Percentiles rank a stretch among this genome's conserved stretches.
These are phyloP conservation scores for Aspergillus brasiliensis DNA, from an alignment of 2,329 filamentous ascomycete genomes.

Conservation along the genomic window DNA sequence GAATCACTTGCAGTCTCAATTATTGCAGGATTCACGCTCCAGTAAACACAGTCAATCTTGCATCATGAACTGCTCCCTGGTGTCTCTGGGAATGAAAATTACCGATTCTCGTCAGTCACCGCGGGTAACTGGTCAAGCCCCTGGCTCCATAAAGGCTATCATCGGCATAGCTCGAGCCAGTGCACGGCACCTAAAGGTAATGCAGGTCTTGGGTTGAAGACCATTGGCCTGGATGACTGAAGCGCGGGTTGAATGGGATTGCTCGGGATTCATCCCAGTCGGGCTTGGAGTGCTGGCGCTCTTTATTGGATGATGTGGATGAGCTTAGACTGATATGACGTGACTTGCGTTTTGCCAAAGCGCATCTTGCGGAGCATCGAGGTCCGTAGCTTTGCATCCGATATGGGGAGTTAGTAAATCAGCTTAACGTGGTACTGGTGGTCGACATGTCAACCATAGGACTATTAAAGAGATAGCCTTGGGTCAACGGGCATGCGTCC, in stretches of 20 bases:
- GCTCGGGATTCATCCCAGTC: background rate
- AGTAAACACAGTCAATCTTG: background rate
- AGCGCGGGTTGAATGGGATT: background rate
- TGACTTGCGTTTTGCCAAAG: background rate
- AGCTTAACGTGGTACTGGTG: background rate
- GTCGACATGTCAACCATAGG: background rate
- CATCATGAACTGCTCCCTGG: background rate
- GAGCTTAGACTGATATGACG: background rate
- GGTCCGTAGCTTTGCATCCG: background rate
- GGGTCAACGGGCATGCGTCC: background rate
- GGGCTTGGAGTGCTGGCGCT: background rate
- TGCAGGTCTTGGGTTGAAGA: background rate
- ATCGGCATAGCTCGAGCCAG: background rate
- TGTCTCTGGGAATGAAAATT: background rate
- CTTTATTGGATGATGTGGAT: background rate
- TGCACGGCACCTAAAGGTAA: background rate
- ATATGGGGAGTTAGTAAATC: background rate
- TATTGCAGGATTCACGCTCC: background rate
- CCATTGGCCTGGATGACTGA: background rate
- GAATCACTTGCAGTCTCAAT: background rate
- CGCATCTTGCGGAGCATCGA: background rate
- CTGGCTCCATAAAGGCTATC: background rate
- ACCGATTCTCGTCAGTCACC: background rate
- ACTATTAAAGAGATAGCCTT: background rate
- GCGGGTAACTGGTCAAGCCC: background rate